These are phyloP conservation scores for Petasospora rhodanensis DNA, from an alignment of 1,139 yeast species.

Conservation along the genomic window DNA sequence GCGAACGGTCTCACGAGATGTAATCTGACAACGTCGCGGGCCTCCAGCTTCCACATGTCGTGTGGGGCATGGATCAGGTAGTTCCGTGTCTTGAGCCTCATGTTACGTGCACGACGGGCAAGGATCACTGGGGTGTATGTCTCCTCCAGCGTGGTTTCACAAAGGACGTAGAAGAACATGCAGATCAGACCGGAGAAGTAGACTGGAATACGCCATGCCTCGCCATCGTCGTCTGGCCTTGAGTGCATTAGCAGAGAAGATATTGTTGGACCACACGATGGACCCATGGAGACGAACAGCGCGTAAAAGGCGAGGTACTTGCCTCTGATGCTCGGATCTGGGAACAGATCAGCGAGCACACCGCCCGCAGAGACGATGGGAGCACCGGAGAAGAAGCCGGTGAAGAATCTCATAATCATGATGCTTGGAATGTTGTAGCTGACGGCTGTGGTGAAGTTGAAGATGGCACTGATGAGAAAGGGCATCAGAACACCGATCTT, in stretches of 20 bases:
- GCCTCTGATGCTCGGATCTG: conserved; percentile 21
- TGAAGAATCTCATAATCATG: conserved; percentile 45
- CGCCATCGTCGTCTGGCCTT: conserved; percentile 37
- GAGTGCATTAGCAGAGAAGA: conserved; percentile 42
- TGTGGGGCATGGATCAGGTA: conserved; percentile 34
- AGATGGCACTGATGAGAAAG: conserved; percentile 42
- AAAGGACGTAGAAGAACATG: conserved; percentile 26
- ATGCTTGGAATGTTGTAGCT: conserved; percentile 40
- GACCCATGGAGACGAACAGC: conserved; percentile 46
- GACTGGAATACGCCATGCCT: conserved; percentile 41
- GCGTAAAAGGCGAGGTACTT: conserved; percentile 37
- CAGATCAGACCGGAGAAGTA: conserved; percentile 36
- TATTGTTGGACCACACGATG: conserved; percentile 49
- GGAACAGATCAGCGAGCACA: conserved; percentile 41
- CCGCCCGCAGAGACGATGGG: conserved; percentile 56
- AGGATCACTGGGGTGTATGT: conserved; percentile 36
- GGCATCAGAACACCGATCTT: conserved; percentile 41
- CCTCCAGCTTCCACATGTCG: conserved; percentile 39
- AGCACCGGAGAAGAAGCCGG: conserved; percentile 50
- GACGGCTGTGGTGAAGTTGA: conserved; percentile 48
- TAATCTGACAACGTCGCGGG: conserved; percentile 33
- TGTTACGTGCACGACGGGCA: conserved; percentile 31
- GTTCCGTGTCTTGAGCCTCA: conserved; percentile 33
- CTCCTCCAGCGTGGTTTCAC: conserved; percentile 32
- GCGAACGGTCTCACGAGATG: conserved; percentile 40